Percentiles rank a stretch among this genome's conserved stretches.
phyloP scores from a whole-genome alignment of 176 grass and related monocot species.

The Hordeum marinum region DNA sequence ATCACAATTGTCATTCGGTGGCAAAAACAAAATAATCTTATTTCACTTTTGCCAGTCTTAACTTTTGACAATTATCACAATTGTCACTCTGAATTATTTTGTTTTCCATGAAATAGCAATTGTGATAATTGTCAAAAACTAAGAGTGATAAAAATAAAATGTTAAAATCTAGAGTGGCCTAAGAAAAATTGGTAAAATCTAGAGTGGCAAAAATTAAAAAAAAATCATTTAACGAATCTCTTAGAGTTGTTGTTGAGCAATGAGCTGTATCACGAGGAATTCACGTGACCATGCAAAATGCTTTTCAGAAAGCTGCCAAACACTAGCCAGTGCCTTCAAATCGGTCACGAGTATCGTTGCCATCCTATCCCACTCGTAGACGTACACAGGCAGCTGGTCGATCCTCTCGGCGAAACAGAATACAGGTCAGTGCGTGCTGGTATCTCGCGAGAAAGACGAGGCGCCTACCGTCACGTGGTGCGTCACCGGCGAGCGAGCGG shows the following conservation, averaged over 20 bases:
- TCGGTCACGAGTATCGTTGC: neutral
- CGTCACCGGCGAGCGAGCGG: conserved; percentile 10
- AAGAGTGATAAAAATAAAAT: no score
- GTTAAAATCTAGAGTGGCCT: no score
- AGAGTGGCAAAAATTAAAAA: no score
- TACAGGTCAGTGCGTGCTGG: neutral
- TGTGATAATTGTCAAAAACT: no score
- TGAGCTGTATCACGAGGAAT: neutral
- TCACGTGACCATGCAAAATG: neutral
- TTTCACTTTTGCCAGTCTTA: no score
- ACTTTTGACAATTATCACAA: no score
- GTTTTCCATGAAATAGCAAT: no score
- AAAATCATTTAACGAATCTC: no score
- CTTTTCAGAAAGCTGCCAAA: neutral
- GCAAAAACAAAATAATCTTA: no score
- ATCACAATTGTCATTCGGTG: no score
- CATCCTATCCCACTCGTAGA: neutral
- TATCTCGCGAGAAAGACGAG: neutral
- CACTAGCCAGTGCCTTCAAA: neutral
- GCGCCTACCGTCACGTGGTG: neutral
- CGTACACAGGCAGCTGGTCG: neutral
- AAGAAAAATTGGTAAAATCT: no score
- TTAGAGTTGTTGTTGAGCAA: neutral
- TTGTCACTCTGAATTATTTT: no score
- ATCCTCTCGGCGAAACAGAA: neutral